Base-by-base conservation (phyloP, 169 alveolate species). In the Eimeria tenella region DNA sequence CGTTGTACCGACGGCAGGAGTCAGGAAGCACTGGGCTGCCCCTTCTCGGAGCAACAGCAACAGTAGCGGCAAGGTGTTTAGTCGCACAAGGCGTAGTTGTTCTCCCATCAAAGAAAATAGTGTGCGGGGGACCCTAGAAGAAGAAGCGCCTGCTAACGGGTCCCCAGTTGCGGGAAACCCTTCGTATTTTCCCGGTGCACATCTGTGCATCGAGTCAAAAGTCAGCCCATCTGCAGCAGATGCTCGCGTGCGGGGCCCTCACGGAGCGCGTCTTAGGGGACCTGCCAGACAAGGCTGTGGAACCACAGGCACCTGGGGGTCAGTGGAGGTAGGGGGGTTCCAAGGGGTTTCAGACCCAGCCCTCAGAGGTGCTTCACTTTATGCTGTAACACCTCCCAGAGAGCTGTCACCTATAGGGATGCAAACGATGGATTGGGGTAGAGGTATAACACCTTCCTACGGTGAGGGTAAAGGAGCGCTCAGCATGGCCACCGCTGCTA, bases 31-130 rank as follows among this genome's bases (percentile, higher is more conserved):
- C 60, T 83, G 91, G 79, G 77, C 49, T 42, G 74, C 91, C 63
- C 25, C 91, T 5, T 56, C 91, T 0, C 74, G 91, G 21, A 81
- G 89, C 89, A 81, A 81, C 63, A 83, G 91, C 91, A 62, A 49
- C 63, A 49, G 90, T 25, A 82, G 70, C 90, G n/a, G 91, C 62
- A 83, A 62, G 53, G 91, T 83, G 31, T 83, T 83, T 21, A 83
- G 91, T 42, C 91, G 91, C 50, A 83, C 91, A 17, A 58, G 91
- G 70, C 91, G 91, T 13, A 62, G 91, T 19, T 83, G 79, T 42
- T 83, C 91, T 8, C 91, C 91, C 8, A 62, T 62, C 5, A 83
- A 62, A 42, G 91, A 42, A 5, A 83, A 62, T 10, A 23, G 77
- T 5, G 13, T n/a, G n/a, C 13, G 77, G 49, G n/a, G 49, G 77